phyloP scores from a whole-genome alignment of 139 green algal genomes.

The Coelastrella sp. region DNA sequence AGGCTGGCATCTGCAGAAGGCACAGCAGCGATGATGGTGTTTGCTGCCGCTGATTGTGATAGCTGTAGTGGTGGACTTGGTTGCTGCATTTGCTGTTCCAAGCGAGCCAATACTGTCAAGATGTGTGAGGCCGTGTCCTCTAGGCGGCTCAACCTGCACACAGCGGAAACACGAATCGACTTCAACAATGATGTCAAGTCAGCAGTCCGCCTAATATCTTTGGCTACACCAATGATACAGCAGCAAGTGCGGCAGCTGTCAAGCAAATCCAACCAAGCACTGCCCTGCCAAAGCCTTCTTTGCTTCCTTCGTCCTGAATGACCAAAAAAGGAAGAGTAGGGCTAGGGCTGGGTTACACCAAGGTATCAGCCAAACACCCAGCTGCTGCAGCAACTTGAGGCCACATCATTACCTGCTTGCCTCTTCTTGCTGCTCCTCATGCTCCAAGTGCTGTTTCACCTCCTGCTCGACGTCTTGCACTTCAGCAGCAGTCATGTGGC shows the following conservation, averaged over 20 bases:
- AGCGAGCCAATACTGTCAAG: background rate
- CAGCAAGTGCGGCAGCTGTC: too few species aligned
- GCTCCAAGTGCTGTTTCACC: conserved; percentile 12
- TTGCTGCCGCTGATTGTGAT: background rate
- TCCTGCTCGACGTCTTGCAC: conserved; percentile 2
- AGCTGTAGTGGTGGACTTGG: background rate
- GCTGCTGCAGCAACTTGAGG: too few species aligned
- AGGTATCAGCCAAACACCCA: too few species aligned
- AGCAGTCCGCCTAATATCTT: too few species aligned
- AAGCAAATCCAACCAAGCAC: too few species aligned
- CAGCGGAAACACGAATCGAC: background rate
- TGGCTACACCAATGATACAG: too few species aligned
- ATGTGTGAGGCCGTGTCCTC: conserved; percentile 27
- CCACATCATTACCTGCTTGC: too few species aligned
- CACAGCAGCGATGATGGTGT: background rate
- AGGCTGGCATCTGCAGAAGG: background rate
- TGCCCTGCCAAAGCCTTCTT: too few species aligned
- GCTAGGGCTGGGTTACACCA: too few species aligned
- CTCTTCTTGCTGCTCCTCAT: conserved; percentile 14
- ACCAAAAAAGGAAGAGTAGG: too few species aligned
- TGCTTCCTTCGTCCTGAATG: too few species aligned
- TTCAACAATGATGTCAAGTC: too few species aligned
- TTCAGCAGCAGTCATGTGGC: background rate
- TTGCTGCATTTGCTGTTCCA: conserved; percentile 28
- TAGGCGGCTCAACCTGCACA: background rate